These are phyloP conservation scores for Solanum neorickii DNA, from an alignment of 257 asterid species.

Conservation along the genomic window DNA sequence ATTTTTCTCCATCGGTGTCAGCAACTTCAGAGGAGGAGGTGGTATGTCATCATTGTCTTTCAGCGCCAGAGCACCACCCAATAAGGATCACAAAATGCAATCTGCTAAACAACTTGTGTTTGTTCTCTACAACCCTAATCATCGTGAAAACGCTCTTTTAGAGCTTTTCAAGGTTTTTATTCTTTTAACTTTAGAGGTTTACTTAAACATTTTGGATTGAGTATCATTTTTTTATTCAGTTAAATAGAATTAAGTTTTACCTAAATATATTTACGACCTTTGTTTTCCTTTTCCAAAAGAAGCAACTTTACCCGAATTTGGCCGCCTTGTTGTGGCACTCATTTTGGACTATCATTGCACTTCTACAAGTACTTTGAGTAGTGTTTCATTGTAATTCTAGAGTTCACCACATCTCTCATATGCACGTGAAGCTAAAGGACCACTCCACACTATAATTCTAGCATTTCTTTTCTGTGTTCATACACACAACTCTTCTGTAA, in stretches of 20 bases:
- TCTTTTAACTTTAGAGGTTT: not conserved
- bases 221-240: not conserved
- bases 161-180: slow-evolving; percentile 8
- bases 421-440: not conserved
- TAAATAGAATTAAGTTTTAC: not conserved
- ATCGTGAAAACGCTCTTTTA: slow-evolving; percentile 10
- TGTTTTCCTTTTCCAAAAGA: not conserved
- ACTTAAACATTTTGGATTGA: not conserved
- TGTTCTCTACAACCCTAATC: slow-evolving; percentile 7
- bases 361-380: slow-evolving; percentile 20
- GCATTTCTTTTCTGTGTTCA: no score
- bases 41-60: not conserved
- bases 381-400: not conserved
- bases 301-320: slow-evolving; percentile 1
- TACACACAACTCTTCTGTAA: no score
- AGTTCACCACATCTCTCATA: not conserved
- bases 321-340: slow-evolving; percentile 25
- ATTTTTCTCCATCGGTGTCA: slow-evolving; percentile 17
- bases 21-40: slow-evolving; percentile 3
- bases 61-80: slow-evolving; percentile 7
- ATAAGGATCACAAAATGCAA: slow-evolving; percentile 57
- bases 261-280: not conserved
- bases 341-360: slow-evolving; percentile 20
- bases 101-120: slow-evolving; percentile 23
- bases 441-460: not conserved